Evolutionary conservation across 2,329 filamentous ascomycete genomes (phyloP), one percentile per base, ranked within the genome.

Genomic region (Colletotrichum gloeosporioides): DNA sequence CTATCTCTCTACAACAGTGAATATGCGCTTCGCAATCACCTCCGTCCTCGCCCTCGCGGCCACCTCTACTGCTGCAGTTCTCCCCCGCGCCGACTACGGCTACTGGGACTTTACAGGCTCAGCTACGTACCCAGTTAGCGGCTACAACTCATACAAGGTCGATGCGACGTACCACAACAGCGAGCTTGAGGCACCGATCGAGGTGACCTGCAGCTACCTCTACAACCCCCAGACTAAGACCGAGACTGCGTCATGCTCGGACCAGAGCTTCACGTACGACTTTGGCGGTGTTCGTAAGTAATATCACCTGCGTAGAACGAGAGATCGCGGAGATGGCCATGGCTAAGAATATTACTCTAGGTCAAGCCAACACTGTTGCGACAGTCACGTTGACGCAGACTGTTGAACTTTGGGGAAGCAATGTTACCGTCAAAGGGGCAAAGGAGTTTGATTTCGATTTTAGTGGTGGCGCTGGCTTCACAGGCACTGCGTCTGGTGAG

Each of bases 91-190:
- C 15, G 70, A 67, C 27, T 72, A 72, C 53, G 70, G 62, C 9
- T 72, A 44, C 49, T 72, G 62, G 70, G 70, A 72, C 49, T 72
- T 72, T 63, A 44, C 70, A 4, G 70, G 70, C 18, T 72, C 34
- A 16, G 62, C 32, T 6, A 27, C 53, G 12, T 67, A 61, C 53
- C 70, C 70, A 2, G 62, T 44, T 34, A 72, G 44, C 63, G 70
- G 70, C 9, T 72, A 68, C 27, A 59, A 6, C 22, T 72, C 70
- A 15, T 72, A 67, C 70, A 25, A 18, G 4, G 62, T 72, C 53
- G 70, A 67, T 34, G 63, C 63, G 34, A 67, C 53, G 8, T 71
- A 66, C 8, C 44, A 55, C 31, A 71, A 66, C 44, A 59, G 31
- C 61, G 39, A 71, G 39, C 29, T 71, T 12, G 25, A 39, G 10